These are phyloP conservation scores for Schizosaccharomyces osmophilus DNA, from an alignment of 805 yeast genomes.

Conservation along the genomic window DNA sequence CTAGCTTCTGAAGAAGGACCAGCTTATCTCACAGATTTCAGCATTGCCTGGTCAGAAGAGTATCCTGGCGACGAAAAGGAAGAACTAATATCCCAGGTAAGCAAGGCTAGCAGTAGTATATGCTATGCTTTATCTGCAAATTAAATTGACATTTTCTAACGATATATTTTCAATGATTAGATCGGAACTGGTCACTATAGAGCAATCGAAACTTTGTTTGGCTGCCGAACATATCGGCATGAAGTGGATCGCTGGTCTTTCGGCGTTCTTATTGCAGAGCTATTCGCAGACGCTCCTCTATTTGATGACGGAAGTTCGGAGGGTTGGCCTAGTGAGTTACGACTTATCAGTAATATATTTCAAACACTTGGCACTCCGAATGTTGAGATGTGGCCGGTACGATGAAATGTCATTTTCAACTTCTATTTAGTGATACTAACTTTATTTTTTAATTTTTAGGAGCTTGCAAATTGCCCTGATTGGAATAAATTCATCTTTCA, in stretches of 20 bases:
- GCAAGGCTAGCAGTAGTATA: background rate
- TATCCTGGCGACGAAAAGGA: background rate
- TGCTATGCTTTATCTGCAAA: background rate
- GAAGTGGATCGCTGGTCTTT: conserved; percentile 1
- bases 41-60: background rate
- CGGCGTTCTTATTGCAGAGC: background rate
- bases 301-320: background rate
- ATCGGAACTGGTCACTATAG: background rate
- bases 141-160: background rate
- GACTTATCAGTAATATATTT: background rate
- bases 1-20: conserved; percentile 25
- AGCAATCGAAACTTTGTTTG: background rate
- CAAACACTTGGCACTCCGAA: background rate
- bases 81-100: background rate
- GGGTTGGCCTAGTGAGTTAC: conserved; percentile 1
- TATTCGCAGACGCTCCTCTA: background rate
- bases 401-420: background rate
- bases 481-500: background rate
- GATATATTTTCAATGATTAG: background rate
- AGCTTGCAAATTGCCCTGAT: background rate
- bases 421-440: background rate
- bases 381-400: background rate
- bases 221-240: background rate
- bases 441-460: background rate
- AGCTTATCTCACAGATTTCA: background rate